These are phyloP conservation scores for Trichosporon ovoides DNA, from an alignment of 1,284 basidiomycete species.

Conservation along the genomic window DNA sequence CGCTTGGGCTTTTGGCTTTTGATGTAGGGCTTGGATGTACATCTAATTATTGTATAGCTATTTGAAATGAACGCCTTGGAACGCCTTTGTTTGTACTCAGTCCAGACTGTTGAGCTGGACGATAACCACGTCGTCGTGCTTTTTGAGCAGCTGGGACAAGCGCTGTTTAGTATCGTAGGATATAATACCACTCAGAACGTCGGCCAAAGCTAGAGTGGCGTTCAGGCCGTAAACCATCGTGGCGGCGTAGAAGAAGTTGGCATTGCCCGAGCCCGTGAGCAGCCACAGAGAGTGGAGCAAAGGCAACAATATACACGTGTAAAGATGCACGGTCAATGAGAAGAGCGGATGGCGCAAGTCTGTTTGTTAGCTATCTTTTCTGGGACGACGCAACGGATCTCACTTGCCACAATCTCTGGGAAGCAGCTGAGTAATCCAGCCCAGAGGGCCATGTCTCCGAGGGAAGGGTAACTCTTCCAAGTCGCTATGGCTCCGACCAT, in stretches of 20 bases:
- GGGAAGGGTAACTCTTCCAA: slow-evolving; percentile 88
- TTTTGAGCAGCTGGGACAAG: not conserved
- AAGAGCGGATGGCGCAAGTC: slow-evolving; percentile 84
- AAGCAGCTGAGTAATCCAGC: slow-evolving; percentile 73
- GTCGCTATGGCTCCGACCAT: slow-evolving; percentile 71
- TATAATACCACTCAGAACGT: slow-evolving; percentile 63
- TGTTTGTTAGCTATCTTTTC: slow-evolving; percentile 40
- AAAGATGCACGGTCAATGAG: slow-evolving; percentile 73
- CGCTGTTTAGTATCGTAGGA: not conserved
- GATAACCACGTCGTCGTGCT: not conserved
- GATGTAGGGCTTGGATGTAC: not conserved
- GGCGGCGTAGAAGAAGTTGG: slow-evolving; percentile 96
- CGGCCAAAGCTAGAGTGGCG: slow-evolving; percentile 74
- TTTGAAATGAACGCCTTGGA: slow-evolving; percentile 3
- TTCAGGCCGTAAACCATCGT: slow-evolving; percentile 89
- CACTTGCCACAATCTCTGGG: slow-evolving; percentile 76
- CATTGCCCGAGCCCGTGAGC: slow-evolving; percentile 85
- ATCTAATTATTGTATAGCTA: slow-evolving; percentile 9
- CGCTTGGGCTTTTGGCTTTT: not conserved
- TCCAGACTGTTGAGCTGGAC: slow-evolving; percentile 14
- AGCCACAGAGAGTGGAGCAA: slow-evolving; percentile 92
- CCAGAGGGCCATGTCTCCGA: slow-evolving; percentile 83
- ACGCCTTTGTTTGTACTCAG: not conserved
- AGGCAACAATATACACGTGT: slow-evolving; percentile 79
- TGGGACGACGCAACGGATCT: slow-evolving; percentile 40